phyloP scores from a whole-genome alignment of 2,329 filamentous ascomycete genomes.

The Helotiales sp. region DNA sequence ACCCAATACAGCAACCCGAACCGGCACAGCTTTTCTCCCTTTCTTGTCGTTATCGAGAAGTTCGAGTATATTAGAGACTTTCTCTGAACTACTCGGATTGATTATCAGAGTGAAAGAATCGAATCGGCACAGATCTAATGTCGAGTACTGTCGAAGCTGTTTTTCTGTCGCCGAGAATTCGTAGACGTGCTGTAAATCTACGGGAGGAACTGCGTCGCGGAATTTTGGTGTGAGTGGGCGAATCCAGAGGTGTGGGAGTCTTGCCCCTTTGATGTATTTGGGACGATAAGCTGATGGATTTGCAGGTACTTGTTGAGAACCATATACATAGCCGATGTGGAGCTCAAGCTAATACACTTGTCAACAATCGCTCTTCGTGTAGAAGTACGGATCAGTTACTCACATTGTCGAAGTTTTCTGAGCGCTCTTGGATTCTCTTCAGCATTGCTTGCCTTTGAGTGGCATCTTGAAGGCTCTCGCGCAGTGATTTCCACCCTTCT shows the following conservation, averaged over 20 bases:
- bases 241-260: not conserved
- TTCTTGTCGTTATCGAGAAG: not conserved
- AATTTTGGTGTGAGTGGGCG: not conserved
- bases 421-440: not conserved
- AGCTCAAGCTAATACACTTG: not conserved
- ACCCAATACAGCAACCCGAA: not conserved
- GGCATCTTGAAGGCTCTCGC: not conserved
- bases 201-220: not conserved
- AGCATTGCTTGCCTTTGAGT: not conserved
- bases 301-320: not conserved
- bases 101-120: not conserved
- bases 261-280: not conserved
- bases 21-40: not conserved
- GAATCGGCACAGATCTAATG: not conserved
- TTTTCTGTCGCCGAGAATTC: not conserved
- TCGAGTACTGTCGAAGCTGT: not conserved
- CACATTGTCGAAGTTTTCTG: conserved; percentile 1
- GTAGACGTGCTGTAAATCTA: not conserved
- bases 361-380: not conserved
- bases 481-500: not conserved
- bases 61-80: not conserved
- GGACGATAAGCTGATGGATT: not conserved
- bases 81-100: not conserved
- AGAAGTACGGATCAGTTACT: no score
- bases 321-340: conserved; percentile 5